Conservation (phyloP, 441 rosid species). For the Erysimum cheiri region DNA sequence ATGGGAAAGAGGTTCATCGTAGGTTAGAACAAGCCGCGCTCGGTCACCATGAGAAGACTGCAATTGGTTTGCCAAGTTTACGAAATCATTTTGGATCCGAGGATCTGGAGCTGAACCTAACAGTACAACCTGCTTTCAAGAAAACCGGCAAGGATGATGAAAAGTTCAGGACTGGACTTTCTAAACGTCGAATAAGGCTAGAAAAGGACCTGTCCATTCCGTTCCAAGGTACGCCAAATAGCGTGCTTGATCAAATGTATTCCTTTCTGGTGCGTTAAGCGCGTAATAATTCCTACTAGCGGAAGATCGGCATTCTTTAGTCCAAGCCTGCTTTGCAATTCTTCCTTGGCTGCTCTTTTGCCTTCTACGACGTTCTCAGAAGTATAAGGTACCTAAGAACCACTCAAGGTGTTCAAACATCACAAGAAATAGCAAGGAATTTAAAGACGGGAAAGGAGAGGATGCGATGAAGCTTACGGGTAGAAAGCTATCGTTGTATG, state of each 20-base stretch:
- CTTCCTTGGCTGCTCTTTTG: constrained; percentile 89
- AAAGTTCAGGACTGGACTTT: background rate
- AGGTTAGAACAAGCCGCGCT: constrained; percentile 85
- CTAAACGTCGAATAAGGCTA: constrained; percentile 4
- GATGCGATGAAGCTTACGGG: constrained; percentile 63
- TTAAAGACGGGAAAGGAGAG: constrained; percentile 14
- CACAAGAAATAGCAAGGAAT: constrained; percentile 3
- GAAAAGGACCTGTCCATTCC: constrained; percentile 76
- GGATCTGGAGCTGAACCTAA: constrained; percentile 99
- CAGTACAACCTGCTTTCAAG: constrained; percentile 74
- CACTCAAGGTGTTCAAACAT: constrained; percentile 32
- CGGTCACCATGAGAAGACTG: constrained; percentile 70
- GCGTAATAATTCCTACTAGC: constrained; percentile 82
- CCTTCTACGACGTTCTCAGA: constrained; percentile 88
- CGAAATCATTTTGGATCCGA: constrained; percentile 92
- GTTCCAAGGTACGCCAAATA: constrained; percentile 80
- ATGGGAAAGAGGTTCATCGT: constrained; percentile 99
- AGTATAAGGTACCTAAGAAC: constrained; percentile 73
- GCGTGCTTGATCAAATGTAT: constrained; percentile 96
- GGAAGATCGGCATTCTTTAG: constrained; percentile 72
- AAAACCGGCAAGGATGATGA: constrained; percentile 15
- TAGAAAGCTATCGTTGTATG: constrained; percentile 76
- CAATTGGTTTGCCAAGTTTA: constrained; percentile 76
- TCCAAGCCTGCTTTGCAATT: constrained; percentile 83
- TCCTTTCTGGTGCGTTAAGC: constrained; percentile 98